Conservation (phyloP, 2,329 filamentous ascomycete genomes). For the Exophiala sideris region DNA sequence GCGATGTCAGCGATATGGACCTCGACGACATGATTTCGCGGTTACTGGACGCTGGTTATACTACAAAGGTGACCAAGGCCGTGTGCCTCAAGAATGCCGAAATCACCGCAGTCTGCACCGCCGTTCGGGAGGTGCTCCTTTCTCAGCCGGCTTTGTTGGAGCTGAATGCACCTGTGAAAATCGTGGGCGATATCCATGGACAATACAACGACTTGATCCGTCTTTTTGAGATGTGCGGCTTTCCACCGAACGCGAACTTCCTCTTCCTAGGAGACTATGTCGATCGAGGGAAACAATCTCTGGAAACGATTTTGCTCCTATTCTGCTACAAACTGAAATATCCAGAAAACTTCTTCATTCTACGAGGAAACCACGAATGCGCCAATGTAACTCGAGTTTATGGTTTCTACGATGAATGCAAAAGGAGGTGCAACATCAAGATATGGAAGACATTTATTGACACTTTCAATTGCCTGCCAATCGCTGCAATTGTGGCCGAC, state of each 20-base stretch:
- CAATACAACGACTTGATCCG: slow-evolving; percentile 95
- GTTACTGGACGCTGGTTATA: slow-evolving; percentile 89
- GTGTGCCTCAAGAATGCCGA: slow-evolving; percentile 97
- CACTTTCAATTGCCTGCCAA: slow-evolving; percentile 91
- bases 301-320: slow-evolving; percentile 89
- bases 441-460: slow-evolving; percentile 98
- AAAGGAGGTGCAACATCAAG: slow-evolving; percentile 92
- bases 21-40: slow-evolving; percentile 96
- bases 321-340: slow-evolving; percentile 97
- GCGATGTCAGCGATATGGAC: slow-evolving; percentile 86
- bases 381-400: slow-evolving; percentile 94
- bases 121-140: slow-evolving; percentile 82
- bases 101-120: slow-evolving; percentile 87
- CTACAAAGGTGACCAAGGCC: slow-evolving; percentile 94
- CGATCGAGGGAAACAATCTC: slow-evolving; percentile 89
- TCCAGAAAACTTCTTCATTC: slow-evolving; percentile 93
- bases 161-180: slow-evolving; percentile 91
- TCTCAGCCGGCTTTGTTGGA: slow-evolving; percentile 90
- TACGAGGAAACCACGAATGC: slow-evolving; percentile 94
- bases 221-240: slow-evolving; percentile 98
- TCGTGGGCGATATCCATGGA: slow-evolving; percentile 94
- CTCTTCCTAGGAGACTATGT: slow-evolving; percentile 96
- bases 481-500: slow-evolving; percentile 91
- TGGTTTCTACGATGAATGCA: slow-evolving; percentile 98
- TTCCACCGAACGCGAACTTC: slow-evolving; percentile 87